phyloP scores from a whole-genome alignment of 805 yeast species.

The Diddensiella transvaalensis region DNA sequence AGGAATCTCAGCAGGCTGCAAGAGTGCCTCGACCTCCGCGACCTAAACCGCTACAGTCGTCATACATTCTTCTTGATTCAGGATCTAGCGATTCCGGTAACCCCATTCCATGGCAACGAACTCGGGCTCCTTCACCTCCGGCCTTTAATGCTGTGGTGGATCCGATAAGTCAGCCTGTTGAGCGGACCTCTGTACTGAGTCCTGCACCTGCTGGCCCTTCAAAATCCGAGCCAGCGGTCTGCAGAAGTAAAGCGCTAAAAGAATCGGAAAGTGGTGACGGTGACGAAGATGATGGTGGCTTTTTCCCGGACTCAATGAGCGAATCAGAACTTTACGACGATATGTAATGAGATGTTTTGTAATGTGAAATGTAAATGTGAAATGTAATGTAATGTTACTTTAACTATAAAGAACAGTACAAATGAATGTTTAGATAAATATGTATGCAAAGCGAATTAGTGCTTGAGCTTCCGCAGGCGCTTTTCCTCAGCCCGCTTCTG shows the following conservation, averaged over 20 bases:
- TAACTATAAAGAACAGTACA: neutral
- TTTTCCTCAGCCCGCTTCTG: slow-evolving; percentile 22
- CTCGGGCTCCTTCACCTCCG: neutral
- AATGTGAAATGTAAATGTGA: neutral
- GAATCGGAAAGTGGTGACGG: too few relatives aligned
- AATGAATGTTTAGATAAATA: neutral
- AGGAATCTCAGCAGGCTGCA: neutral
- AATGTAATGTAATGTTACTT: slow-evolving; percentile 1
- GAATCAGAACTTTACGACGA: slow-evolving; percentile 22
- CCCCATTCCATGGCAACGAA: neutral
- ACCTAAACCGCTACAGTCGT: neutral
- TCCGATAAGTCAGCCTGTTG: neutral
- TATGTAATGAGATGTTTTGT: neutral
- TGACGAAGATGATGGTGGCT: slow-evolving; percentile 13
- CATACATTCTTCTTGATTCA: neutral
- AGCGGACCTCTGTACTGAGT: neutral
- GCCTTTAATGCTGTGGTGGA: neutral
- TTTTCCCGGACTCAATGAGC: slow-evolving; percentile 26
- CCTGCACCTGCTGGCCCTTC: neutral
- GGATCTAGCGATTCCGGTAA: neutral
- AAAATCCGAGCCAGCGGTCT: neutral
- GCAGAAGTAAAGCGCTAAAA: too few relatives aligned
- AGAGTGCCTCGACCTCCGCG: neutral
- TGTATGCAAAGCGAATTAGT: neutral
- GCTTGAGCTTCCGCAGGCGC: slow-evolving; percentile 11